Evolutionary conservation across 768 basidiomycete genomes (phyloP).

Genomic region (Boletus rex-veris): DNA sequence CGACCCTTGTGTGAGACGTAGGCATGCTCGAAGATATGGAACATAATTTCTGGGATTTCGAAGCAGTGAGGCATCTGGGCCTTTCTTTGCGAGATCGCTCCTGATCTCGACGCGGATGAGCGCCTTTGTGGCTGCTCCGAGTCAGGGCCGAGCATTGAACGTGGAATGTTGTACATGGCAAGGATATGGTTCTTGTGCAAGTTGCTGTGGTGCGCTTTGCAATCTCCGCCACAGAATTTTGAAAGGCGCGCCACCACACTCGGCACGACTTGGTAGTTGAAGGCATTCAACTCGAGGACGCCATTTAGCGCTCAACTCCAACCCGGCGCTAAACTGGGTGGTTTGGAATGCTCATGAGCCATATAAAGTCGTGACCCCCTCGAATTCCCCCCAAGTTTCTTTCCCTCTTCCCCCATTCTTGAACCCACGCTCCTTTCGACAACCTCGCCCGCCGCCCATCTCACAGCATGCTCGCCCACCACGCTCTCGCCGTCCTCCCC

Average conservation of each 20-base stretch:
- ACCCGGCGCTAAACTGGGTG: conserved; percentile 3
- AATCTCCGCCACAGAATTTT: conserved; percentile 3
- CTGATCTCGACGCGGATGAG: background rate
- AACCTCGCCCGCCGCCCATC: conserved; percentile 3
- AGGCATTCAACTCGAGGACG: too few species aligned
- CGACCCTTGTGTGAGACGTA: conserved; percentile 5
- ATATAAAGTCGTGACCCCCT: conserved; percentile 19
- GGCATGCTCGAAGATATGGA: conserved; percentile 16
- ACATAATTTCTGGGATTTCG: conserved; percentile 18
- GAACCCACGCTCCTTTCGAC: conserved; percentile 25
- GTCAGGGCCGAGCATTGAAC: background rate
- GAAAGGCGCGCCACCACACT: background rate
- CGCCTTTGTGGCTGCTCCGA: background rate
- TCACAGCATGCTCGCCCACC: conserved; percentile 13
- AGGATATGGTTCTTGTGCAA: background rate
- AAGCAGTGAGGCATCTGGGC: conserved; percentile 8
- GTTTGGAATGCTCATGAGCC: conserved; percentile 8
- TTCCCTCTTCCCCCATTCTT: conserved; percentile 2
- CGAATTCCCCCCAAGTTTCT: conserved; percentile 6
- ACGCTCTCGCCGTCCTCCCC: conserved; percentile 12
- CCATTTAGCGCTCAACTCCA: too few species aligned
- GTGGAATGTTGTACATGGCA: background rate
- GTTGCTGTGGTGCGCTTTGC: background rate
- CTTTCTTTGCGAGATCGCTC: background rate
- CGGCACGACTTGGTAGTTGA: too few species aligned